Evolutionary conservation across 2,329 filamentous ascomycete species (phyloP).

Genomic region (Exophiala alcalophila): DNA sequence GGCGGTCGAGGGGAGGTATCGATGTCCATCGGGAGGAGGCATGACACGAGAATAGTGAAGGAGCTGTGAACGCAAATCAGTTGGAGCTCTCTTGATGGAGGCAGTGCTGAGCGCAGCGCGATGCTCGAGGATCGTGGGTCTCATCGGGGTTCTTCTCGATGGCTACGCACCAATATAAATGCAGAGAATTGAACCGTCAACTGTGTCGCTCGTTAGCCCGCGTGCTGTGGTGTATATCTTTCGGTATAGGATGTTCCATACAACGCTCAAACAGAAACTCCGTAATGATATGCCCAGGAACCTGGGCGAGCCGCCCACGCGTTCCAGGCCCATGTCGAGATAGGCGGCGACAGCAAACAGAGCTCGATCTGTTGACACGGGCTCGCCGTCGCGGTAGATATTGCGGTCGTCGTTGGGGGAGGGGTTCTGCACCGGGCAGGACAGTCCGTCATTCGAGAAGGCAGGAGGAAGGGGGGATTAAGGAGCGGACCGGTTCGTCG

Average conservation of each 20-base stretch:
- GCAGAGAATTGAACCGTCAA: conserved; percentile 44
- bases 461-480: conserved; percentile 5
- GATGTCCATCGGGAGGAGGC: conserved; percentile 76
- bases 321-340: conserved; percentile 21
- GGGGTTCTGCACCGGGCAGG: conserved; percentile 21
- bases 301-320: conserved; percentile 24
- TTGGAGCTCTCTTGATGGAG: neutral
- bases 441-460: conserved; percentile 11
- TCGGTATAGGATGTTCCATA: conserved; percentile 33
- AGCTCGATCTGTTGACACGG: neutral
- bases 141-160: no score
- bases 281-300: conserved; percentile 37
- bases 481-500: conserved; percentile 26
- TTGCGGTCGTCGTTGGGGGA: neutral
- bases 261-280: conserved; percentile 40
- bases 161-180: conserved; percentile 42
- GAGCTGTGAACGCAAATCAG: conserved; percentile 55
- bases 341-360: neutral
- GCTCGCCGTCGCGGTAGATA: neutral
- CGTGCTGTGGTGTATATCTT: neutral
- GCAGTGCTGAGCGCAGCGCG: neutral
- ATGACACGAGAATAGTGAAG: conserved; percentile 95
- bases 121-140: neutral
- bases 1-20: conserved; percentile 90
- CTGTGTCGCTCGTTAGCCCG: conserved; percentile 32